Evolutionary conservation across 306 rosid genomes (phyloP).

Genomic region (Amphicarpaea edgeworthii): DNA sequence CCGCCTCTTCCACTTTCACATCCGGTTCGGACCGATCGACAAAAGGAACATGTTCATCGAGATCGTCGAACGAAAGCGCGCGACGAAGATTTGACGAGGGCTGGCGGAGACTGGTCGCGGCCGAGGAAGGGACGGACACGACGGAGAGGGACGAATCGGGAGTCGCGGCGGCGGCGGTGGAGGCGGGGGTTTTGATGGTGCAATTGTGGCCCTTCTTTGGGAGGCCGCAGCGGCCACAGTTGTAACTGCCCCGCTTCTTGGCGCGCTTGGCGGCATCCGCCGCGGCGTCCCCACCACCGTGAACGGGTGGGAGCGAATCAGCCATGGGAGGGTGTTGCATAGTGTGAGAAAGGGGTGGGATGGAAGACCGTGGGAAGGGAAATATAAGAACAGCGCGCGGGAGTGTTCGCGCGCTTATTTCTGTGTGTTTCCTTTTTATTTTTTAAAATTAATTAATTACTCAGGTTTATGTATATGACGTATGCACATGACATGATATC

Average conservation of each 20-base stretch:
- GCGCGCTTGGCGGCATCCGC: constrained; percentile 48
- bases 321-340: constrained; percentile 59
- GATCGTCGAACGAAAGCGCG: constrained; percentile 82
- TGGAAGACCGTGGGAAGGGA: background rate
- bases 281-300: constrained; percentile 23
- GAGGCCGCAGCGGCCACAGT: constrained; percentile 88
- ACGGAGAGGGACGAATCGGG: constrained; percentile 48
- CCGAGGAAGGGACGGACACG: constrained; percentile 46
- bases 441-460: background rate
- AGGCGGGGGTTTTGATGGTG: constrained; percentile 43
- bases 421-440: background rate
- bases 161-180: constrained; percentile 28
- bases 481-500: too few species aligned
- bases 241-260: constrained; percentile 82
- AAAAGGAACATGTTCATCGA: constrained; percentile 40
- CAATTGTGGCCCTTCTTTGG: constrained; percentile 93
- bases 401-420: constrained; percentile 55
- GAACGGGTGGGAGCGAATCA: constrained; percentile 33
- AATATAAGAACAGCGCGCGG: constrained; percentile 52
- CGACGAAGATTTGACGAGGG: constrained; percentile 69
- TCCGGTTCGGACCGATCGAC: constrained; percentile 43
- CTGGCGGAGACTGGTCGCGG: constrained; percentile 46
- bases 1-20: constrained; percentile 29
- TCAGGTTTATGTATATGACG: background rate
- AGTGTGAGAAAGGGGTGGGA: background rate